Base-by-base conservation (phyloP, 441 rosid genomes). In the Corymbia citriodora region DNA sequence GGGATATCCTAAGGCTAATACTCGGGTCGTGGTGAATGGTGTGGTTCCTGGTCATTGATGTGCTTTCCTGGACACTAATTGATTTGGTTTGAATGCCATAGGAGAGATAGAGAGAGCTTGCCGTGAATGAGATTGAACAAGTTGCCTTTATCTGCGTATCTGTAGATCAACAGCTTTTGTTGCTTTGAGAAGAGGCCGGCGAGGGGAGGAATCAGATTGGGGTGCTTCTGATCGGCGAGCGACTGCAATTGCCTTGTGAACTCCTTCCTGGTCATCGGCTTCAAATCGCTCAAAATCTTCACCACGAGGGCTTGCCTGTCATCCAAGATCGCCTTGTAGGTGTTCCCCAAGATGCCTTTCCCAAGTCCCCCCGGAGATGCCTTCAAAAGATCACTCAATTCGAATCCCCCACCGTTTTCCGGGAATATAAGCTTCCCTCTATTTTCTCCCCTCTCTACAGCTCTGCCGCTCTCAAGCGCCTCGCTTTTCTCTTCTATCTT, bases 91-190 rank as follows among this genome's bases (percentile, higher is more conserved):
- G 83, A 19, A 17, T 74, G n/a, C 85, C n/a, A 45, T 45, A 13
- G 23, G 15, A 72, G 15, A 40, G 90, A 18, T 23, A 14, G 53
- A 3, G 87, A 82, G 57, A 48, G 31, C 93, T 93, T 63, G 92
- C 97, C 94, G 9, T 95, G 96, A 63, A 96, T 93, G 88, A 91
- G 95, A 89, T 90, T 55, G 55, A 92, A 92, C 89, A 95, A 93
- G 91, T 92, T 95, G 91, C 97, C 96, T n/a, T 92, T 94, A 79
- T 88, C 89, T 7, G 91, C 93, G 79, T 89, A 92, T 90, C 87
- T 94, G 92, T 90, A 93, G 5, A 95, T 70, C 36, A 95, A 70
- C 48, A 95, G 63, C 92, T 95, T 94, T 93, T 95, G 94, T 33
- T 94, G 94, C 90, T 87, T 92, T 31, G 92, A 96, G 90, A 33